Conservation (phyloP, 257 asterid species). For the Cinchona pubescens region DNA sequence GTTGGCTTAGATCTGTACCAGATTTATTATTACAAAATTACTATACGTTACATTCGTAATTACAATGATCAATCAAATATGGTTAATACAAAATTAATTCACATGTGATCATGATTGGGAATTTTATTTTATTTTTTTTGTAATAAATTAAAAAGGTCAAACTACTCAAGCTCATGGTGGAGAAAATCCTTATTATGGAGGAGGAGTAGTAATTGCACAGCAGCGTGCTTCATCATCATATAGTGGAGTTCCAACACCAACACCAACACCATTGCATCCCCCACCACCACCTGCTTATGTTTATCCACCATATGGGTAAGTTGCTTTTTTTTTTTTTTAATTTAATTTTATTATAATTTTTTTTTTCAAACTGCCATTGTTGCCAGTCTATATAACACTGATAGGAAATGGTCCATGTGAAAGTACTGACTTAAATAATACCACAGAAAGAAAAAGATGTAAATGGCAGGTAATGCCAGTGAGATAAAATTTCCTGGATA, state of each 20-base stretch:
- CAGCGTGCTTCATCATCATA: constrained; percentile 51
- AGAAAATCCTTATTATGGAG: constrained; percentile 55
- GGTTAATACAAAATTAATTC: neutral
- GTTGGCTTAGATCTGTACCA: too few species aligned
- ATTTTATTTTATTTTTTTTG: neutral
- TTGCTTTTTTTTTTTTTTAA: neutral
- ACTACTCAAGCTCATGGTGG: constrained; percentile 68
- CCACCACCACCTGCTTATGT: constrained; percentile 56
- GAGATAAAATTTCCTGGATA: constrained; percentile 32
- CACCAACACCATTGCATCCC: constrained; percentile 41
- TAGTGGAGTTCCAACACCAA: constrained; percentile 45
- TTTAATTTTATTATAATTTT: neutral
- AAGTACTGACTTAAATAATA: too few species aligned
- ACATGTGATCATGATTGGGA: neutral
- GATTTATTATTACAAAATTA: too few species aligned
- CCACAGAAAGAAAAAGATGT: constrained; percentile 37
- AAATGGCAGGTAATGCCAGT: constrained; percentile 50
- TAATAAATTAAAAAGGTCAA: constrained; percentile 5
- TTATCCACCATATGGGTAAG: constrained; percentile 94
- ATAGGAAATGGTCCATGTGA: constrained; percentile 49
- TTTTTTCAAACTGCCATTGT: constrained; percentile 14
- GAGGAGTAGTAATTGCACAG: constrained; percentile 38
- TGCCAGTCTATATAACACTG: constrained; percentile 34
- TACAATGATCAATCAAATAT: neutral
- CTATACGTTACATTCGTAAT: too few species aligned